phyloP scores from a whole-genome alignment of 164 flowering plant genomes.

The Liquidambar formosana region DNA sequence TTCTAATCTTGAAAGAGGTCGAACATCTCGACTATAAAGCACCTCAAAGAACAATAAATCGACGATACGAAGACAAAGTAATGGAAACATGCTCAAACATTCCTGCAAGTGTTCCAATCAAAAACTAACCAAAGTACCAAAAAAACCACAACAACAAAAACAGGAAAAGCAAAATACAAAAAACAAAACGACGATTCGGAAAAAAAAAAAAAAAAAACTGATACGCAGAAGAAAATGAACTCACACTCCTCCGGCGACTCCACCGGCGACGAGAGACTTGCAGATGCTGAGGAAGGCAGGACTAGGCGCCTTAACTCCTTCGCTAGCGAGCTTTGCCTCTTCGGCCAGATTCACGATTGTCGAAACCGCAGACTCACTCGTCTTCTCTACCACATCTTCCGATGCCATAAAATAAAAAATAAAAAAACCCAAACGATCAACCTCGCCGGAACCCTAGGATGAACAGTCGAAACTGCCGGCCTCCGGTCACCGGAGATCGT shows the following conservation, averaged over 20 bases:
- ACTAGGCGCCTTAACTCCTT: conserved; percentile 78
- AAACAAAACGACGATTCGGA: no score
- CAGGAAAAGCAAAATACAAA: no score
- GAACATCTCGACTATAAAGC: no score
- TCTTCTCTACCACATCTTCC: conserved; percentile 60
- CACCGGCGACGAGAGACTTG: conserved; percentile 95
- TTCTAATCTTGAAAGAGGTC: no score
- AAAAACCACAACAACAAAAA: no score
- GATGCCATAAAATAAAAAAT: conserved; percentile 47
- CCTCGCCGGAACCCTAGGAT: conserved; percentile 10
- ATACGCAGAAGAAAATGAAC: conserved; percentile 18
- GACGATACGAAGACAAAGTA: no score
- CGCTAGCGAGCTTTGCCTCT: conserved; percentile 84
- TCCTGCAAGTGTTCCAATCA: no score
- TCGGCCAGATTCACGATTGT: conserved; percentile 91
- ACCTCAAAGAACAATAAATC: no score
- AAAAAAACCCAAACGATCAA: conserved; percentile 10
- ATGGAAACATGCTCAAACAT: no score
- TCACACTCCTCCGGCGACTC: conserved; percentile 96
- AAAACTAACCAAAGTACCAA: no score
- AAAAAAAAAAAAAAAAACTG: background rate
- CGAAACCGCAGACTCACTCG: conserved; percentile 75
- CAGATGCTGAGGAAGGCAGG: conserved; percentile 59
- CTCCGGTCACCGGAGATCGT: background rate
- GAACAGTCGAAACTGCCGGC: background rate